Evolutionary conservation across 169 alveolate species (phyloP), one percentile per base, ranked within the genome.

Genomic region (Babesia divergens): DNA sequence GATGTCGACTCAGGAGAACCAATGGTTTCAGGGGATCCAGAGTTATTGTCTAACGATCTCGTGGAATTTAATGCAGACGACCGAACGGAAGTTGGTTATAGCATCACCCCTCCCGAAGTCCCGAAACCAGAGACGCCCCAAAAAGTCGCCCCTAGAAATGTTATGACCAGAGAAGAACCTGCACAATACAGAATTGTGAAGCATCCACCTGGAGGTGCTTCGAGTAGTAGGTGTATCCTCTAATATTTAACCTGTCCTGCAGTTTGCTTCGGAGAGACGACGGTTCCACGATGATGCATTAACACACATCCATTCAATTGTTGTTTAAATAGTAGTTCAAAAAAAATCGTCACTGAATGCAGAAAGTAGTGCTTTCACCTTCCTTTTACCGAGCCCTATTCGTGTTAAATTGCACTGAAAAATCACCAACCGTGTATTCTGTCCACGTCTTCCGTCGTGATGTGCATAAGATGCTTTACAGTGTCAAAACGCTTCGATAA

Each of bases 171-270:
- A 40, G 47, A 40, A 16, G 47, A 40, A 40, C 20, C 47, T 13
- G 47, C 28, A 16, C 50, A 52, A 40, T 35, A 53, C 65, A 55
- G 20, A 22, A 14, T 42, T 6, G 85, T 75, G 16, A 75, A 64
- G 47, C 52, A 53, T 32, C 90, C 89, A 13, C 92, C 92, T 2
- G 92, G 92, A 20, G 92, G 92, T 31, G 86, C 65, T n/a, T 86
- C 92, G 42, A 59, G 84, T 56, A 69, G 92, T 86, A 81, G 35
- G 79, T 49, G 54, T 9, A n/a, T n/a, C 31, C 26, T 26, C 31
- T 20, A 16, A 26, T 24, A 9, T 6, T 54, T 42, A 35, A 20
- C 28, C 38, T 24, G 0, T 1, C 6, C 35, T 65, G 42, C 42
- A 82, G 84, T 82, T 42, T 22, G 26, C 37, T 60, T 52, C 47